Evolutionary conservation across 2,329 filamentous ascomycete species (phyloP), one percentile per base, ranked within the genome.

Genomic region (Orbilia javanica): DNA sequence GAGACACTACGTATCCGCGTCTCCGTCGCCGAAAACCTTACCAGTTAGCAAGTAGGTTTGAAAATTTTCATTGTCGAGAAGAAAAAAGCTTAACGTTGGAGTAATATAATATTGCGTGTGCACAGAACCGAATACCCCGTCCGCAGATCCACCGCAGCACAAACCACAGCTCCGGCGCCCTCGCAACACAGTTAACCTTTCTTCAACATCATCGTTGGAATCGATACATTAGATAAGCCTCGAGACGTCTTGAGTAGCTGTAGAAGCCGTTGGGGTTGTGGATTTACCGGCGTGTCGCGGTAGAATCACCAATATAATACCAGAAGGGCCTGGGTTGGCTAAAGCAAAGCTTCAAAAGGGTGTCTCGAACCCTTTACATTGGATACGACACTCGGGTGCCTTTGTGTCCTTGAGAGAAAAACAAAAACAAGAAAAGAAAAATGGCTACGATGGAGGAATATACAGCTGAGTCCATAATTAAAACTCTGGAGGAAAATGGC

Each of bases 391-490:
- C 13, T 3, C 11, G n/a, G 36, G 36, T 3, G 1, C 8, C 10
- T 39, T 15, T 15, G 36, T 8, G 36, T 11, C 36, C 13, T n/a
- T n/a, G n/a, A n/a, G n/a, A n/a, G n/a, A n/a, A n/a, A 34, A 46
- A 18, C 22, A 46, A 48, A 11, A 63, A 18, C n/a, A 6, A 27
- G 52, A 11, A 25, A 22, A 22, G 3, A 36, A 72, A 70, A 18
- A 77, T 77, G 73, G 31, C 63, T 27, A 25, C 15, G 13, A 1
- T 34, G 1, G 66, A 55, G 46, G 55, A 69, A 13, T 18, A 81
- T 66, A 94, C 91, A 25, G 84, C 87, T 80, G 88, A 91, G 63
- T 87, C 89, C 79, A 87, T 97, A 73, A 87, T 90, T 22, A 64
- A 53, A 10, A 84, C 88, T 69, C 85, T 95, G 25, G 68, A 79